Conservation (phyloP, 352 stramenopile species). For the Phytopythium vexans region DNA sequence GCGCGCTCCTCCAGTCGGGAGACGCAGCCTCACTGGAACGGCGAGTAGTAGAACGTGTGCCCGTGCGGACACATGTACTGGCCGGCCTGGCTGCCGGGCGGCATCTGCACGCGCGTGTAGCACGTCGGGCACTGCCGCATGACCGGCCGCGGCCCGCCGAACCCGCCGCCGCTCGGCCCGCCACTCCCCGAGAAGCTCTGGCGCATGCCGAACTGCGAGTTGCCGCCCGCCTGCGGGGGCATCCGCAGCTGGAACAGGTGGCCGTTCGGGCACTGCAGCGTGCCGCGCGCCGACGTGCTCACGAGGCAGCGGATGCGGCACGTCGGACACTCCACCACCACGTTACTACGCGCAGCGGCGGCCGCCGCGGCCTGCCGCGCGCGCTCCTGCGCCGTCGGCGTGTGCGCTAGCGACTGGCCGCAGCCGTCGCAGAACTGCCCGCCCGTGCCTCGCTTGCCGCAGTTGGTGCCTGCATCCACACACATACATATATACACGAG, state of each 20-base stretch:
- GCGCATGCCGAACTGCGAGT: slow-evolving; percentile 31
- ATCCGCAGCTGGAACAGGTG: slow-evolving; percentile 76
- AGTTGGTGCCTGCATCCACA: slow-evolving; percentile 49
- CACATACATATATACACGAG: slow-evolving; percentile 1
- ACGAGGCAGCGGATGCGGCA: slow-evolving; percentile 78
- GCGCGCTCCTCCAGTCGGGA: too few relatives aligned
- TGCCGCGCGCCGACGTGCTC: slow-evolving; percentile 64
- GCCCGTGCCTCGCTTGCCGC: slow-evolving; percentile 64
- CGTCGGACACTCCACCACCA: slow-evolving; percentile 72
- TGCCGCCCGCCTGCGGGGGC: slow-evolving; percentile 30
- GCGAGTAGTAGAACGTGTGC: slow-evolving; percentile 85
- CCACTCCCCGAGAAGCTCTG: slow-evolving; percentile 27
- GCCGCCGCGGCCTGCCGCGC: slow-evolving; percentile 48
- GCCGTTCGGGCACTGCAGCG: slow-evolving; percentile 71
- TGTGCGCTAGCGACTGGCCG: slow-evolving; percentile 69
- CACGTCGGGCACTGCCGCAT: slow-evolving; percentile 87
- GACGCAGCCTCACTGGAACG: slow-evolving; percentile 34
- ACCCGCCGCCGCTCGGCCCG: slow-evolving; percentile 7
- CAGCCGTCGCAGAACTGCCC: slow-evolving; percentile 75
- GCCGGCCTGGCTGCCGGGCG: slow-evolving; percentile 71
- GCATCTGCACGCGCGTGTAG: slow-evolving; percentile 87
- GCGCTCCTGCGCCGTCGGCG: slow-evolving; percentile 67
- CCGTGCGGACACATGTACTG: slow-evolving; percentile 89
- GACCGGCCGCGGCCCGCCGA: slow-evolving; percentile 37
- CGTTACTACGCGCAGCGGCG: slow-evolving; percentile 53